Evolutionary conservation across 2,329 filamentous ascomycete species (phyloP), one percentile per base, ranked within the genome.

Genomic region (Fusarium nisikadoi): DNA sequence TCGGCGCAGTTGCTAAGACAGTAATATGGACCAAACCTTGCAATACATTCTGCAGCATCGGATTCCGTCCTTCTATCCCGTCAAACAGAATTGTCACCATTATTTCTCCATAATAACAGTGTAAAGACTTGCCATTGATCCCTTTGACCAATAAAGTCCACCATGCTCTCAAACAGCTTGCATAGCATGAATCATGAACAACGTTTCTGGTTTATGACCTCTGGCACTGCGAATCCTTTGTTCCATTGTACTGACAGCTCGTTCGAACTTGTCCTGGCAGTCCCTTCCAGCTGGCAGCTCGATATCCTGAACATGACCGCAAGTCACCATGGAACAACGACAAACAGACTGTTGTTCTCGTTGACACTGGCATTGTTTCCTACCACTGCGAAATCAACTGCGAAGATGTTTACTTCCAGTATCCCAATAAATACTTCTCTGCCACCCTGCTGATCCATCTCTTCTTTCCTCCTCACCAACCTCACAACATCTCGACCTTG

Each of bases 371-470:
- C 3, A 36, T 27, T 39, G 10, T 12, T 20, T 3, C 1, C 19
- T 5, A 0, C 19, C 23, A 39, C 23, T 39, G 14, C 2, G 10
- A 27, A 2, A 38, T n/a, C 2, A 16, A 42, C 13, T 19, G 4
- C 35, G 1, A n/a, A 1, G 1, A 5, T 9, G 5, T 53, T 5
- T 10, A n/a, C 8, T 0, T n/a, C 10, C 14, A 27, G 2, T 8
- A 0, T n/a, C 7, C 13, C 19, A 29, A 17, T 39, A 39, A 27
- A 27, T 39, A n/a, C 5, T 39, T 4, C 5, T 7, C 10, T 29
- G 23, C 8, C 3, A 3, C 3, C 16, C 2, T 11, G n/a, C 8
- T 39, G 7, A 38, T 53, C 19, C 6, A 20, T 38, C 19, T 29
- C 33, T 27, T 53, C 33, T 27, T 38, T n/a, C 23, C 13, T 38